Conservation (phyloP, 106 monocot species). For the Alisma plantagoaquatica region DNA sequence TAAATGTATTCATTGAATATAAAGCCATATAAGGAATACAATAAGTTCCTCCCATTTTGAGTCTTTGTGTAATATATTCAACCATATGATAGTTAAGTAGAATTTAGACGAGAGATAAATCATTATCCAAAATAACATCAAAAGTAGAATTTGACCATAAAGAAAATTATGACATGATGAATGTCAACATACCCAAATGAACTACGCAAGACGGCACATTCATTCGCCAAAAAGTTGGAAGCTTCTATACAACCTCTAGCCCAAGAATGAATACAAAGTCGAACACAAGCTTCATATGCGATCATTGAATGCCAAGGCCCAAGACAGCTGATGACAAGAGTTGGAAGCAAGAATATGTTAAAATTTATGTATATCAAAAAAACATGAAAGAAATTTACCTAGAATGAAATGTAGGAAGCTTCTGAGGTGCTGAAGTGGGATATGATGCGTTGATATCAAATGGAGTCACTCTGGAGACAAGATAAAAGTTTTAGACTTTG, state of each 20-base stretch:
- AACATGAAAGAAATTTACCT: conserved; percentile 28
- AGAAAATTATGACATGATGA: too few relatives aligned
- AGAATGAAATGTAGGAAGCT: conserved; percentile 79
- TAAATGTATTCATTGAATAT: too few relatives aligned
- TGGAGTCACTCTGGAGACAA: conserved; percentile 21
- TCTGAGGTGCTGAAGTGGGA: conserved; percentile 52
- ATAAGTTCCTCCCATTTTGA: too few relatives aligned
- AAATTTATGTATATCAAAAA: background rate
- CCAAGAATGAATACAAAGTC: conserved; percentile 96
- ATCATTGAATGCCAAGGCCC: conserved; percentile 93
- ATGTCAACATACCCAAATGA: conserved; percentile 71
- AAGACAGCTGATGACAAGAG: conserved; percentile 40
- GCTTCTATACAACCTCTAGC: conserved; percentile 98
- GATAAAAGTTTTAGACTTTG: conserved; percentile 1
- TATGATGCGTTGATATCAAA: conserved; percentile 26
- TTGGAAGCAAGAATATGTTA: background rate
- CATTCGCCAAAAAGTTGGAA: conserved; percentile 88
- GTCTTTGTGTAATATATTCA: too few relatives aligned
- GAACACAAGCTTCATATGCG: conserved; percentile 96
- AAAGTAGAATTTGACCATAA: background rate
- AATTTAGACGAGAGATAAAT: background rate
- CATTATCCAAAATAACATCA: background rate
- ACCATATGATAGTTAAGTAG: background rate
- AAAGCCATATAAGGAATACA: too few relatives aligned
- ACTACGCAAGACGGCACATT: conserved; percentile 72